phyloP scores from a whole-genome alignment of 192 early-diverging fungal genomes.

The Coemansia sp. region DNA sequence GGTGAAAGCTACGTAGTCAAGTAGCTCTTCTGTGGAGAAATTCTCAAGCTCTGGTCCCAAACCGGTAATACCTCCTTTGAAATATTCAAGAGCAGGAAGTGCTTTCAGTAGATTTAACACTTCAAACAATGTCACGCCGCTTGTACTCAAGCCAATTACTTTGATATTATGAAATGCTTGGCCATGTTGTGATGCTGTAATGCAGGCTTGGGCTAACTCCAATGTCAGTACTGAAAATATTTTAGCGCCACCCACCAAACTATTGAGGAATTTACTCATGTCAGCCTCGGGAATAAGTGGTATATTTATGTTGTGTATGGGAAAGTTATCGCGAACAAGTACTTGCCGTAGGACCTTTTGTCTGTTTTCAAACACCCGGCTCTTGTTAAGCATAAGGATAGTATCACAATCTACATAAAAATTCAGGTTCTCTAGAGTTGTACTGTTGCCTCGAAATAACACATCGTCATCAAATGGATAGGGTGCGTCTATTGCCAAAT shows the following conservation, averaged over 20 bases:
- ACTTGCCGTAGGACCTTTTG: not conserved
- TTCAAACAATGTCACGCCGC: not conserved
- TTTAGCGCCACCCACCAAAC: not conserved
- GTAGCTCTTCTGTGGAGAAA: not conserved
- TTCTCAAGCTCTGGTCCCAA: not conserved
- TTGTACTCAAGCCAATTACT: not conserved
- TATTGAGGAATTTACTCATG: not conserved
- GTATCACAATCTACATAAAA: not conserved
- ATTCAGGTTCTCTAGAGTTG: constrained; percentile 6
- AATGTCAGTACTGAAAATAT: not conserved
- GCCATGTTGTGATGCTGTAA: not conserved
- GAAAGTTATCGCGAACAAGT: no score
- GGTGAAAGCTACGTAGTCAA: not conserved
- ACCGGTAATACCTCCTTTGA: not conserved
- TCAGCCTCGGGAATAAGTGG: not conserved
- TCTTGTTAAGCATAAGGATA: not conserved
- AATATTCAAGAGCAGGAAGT: not conserved
- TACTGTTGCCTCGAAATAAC: constrained; percentile 11
- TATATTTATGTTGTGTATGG: not conserved
- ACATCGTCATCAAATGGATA: constrained; percentile 15
- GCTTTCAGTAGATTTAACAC: not conserved
- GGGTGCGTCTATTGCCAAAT: not conserved
- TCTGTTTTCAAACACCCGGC: not conserved
- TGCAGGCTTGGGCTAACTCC: not conserved
- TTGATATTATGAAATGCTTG: not conserved